A percentile compares a stretch with the other conserved stretches of the same genome.
phyloP scores from a whole-genome alignment of 306 rosid species.

The Cucumis melo region DNA sequence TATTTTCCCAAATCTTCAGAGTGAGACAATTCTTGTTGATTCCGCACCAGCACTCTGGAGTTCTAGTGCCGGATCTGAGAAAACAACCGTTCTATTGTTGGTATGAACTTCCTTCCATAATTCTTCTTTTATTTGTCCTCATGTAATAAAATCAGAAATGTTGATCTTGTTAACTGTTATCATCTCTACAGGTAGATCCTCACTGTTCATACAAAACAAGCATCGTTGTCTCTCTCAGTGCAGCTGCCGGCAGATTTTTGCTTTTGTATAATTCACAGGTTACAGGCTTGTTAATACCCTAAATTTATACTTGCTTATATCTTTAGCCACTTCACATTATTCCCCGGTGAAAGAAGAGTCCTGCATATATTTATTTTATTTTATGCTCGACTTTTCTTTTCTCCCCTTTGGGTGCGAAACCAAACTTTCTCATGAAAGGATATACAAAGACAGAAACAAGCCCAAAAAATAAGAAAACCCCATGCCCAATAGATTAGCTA shows the following conservation, averaged over 20 bases:
- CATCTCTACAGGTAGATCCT: slow-evolving; percentile 69
- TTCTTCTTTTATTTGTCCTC: slow-evolving; percentile 9
- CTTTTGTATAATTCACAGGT: slow-evolving; percentile 75
- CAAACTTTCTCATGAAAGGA: too few species aligned
- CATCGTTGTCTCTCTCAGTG: slow-evolving; percentile 43
- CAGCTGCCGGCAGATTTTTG: slow-evolving; percentile 74
- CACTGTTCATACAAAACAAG: slow-evolving; percentile 80
- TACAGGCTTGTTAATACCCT: slow-evolving; percentile 13
- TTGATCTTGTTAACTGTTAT: not conserved
- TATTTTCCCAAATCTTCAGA: slow-evolving; percentile 56
- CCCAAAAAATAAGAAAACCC: too few species aligned
- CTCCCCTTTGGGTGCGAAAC: too few species aligned
- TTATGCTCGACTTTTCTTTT: not conserved
- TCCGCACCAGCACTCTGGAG: slow-evolving; percentile 78
- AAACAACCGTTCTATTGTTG: slow-evolving; percentile 71
- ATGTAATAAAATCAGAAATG: not conserved
- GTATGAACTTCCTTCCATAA: slow-evolving; percentile 24
- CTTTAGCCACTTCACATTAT: not conserved
- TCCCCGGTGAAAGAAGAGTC: not conserved
- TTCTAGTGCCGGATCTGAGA: slow-evolving; percentile 49
- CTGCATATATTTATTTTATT: not conserved
- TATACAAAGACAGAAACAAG: too few species aligned
- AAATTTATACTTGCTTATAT: slow-evolving; percentile 2
- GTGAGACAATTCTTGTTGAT: slow-evolving; percentile 70
- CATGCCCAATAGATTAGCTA: not conserved